Evolutionary conservation across 768 basidiomycete genomes (phyloP).

Genomic region (Leccinum arenicola): DNA sequence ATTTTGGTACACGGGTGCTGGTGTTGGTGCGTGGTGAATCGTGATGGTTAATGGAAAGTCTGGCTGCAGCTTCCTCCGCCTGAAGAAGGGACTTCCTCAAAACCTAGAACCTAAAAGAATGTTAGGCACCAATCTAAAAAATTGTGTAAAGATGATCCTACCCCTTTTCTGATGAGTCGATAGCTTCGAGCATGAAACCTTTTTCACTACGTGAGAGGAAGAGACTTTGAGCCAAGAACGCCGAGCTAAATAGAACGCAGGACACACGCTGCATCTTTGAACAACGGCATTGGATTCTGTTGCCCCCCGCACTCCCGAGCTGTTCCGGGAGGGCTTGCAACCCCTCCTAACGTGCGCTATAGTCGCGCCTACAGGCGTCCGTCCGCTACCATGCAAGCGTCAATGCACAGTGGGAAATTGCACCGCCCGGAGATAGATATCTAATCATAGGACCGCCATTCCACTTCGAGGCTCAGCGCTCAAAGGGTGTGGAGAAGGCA

Average conservation of each 20-base stretch:
- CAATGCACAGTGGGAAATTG: too few relatives aligned
- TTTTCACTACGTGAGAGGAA: slow-evolving; percentile 61
- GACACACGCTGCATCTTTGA: slow-evolving; percentile 90
- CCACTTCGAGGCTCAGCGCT: too few relatives aligned
- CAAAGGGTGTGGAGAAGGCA: too few relatives aligned
- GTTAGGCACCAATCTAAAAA: background rate
- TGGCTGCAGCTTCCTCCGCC: slow-evolving; percentile 28
- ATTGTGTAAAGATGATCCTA: slow-evolving; percentile 37
- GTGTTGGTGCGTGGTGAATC: slow-evolving; percentile 41
- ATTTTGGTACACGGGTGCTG: slow-evolving; percentile 31
- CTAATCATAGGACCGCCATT: too few relatives aligned
- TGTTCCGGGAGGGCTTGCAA: slow-evolving; percentile 77
- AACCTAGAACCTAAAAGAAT: slow-evolving; percentile 54
- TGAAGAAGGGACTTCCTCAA: slow-evolving; percentile 59
- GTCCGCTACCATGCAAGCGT: too few relatives aligned
- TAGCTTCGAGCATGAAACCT: slow-evolving; percentile 91
- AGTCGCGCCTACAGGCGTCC: too few relatives aligned
- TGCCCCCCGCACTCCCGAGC: slow-evolving; percentile 75
- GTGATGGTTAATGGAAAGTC: slow-evolving; percentile 35
- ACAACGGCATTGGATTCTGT: slow-evolving; percentile 79
- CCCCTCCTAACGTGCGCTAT: slow-evolving; percentile 22
- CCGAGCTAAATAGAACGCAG: slow-evolving; percentile 5
- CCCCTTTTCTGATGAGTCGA: slow-evolving; percentile 84
- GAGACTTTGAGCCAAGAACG: slow-evolving; percentile 14
- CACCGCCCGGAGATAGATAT: too few relatives aligned